Base-by-base conservation (phyloP, 768 basidiomycete genomes). In the Amanita brunnescens region DNA sequence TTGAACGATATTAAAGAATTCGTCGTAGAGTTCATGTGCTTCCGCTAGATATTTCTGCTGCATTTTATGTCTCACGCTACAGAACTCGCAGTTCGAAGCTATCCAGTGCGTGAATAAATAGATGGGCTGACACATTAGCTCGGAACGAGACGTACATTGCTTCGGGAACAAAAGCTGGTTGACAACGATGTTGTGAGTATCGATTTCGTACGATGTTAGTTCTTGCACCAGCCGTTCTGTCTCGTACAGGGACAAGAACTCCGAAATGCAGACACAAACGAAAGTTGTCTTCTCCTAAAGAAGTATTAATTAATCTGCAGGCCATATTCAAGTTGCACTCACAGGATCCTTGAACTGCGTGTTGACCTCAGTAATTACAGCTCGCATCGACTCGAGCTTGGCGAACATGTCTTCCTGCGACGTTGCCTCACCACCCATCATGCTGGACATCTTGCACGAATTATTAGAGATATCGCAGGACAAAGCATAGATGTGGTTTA, bases 271-370 rank as follows among this genome's bases (percentile, higher is more conserved):
- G 47, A 98, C 95, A 61, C 96, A 97, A 59, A 99, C 87, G 61
- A 99, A 99, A 14, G 93, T 97, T 9, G 96, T 99, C 72, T 94
- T 95, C 70, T 99, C 96, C 91, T 94, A 58, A 20, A 12, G 30
- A 8, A 26, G n/a, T 2, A 33, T 26, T 2, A 12, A 14, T 23
- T 6, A 38, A 16, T 16, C 18, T 35, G 16, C 20, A 32, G 23
- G 6, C 6, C 30, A 39, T 40, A 24, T 7, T 38, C 14, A 16
- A 42, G 9, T 4, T 18, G 18, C 18, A 75, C 88, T 51, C 58
- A 93, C 92, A 1, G 96, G 92, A 68, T 99, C 94, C 67, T 97
- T 98, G 79, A 99, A 99, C 61, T 99, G 96, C 1, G 89, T 87
- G 76, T 98, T 98, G 49, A 99, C 96, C 66, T 99, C 96, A 12